Percentiles rank a stretch among this genome's conserved stretches.
Evolutionary conservation across 768 basidiomycete genomes (phyloP).

Genomic region (Boletus vinaceobasis): DNA sequence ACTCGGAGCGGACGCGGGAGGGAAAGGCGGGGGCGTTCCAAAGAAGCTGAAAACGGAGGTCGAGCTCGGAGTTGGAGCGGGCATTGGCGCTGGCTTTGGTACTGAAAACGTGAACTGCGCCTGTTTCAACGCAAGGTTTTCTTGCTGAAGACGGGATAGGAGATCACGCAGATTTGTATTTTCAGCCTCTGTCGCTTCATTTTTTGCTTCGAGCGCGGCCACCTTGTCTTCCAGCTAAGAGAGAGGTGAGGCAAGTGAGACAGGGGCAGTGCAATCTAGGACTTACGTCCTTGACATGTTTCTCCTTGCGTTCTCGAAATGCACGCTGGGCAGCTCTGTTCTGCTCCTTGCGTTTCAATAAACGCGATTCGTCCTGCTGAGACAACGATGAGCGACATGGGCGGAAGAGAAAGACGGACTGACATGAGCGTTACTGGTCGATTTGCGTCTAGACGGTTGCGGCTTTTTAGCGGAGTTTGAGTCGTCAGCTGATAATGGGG

Average conservation of each 20-base stretch:
- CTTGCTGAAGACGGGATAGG: constrained; percentile 77
- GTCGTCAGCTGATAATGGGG: constrained; percentile 21
- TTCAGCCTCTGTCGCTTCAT: constrained; percentile 66
- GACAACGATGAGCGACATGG: constrained; percentile 5
- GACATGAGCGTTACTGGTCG: constrained; percentile 37
- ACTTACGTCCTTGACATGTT: constrained; percentile 93
- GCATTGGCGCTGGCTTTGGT: constrained; percentile 41
- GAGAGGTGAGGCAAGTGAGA: constrained; percentile 4
- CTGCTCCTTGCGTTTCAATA: constrained; percentile 92
- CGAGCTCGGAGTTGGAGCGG: constrained; percentile 23
- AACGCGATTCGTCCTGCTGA: constrained; percentile 63
- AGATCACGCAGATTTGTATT: constrained; percentile 90
- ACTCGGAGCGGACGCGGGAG: constrained; percentile 27
- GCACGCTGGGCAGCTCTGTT: constrained; percentile 97
- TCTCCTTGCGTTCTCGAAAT: constrained; percentile 96
- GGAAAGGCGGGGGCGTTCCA: constrained; percentile 18
- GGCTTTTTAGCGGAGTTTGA: constrained; percentile 25
- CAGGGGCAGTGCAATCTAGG: neutral
- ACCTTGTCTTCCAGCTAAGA: constrained; percentile 87
- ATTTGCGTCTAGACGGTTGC: constrained; percentile 36
- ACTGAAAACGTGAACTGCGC: constrained; percentile 81
- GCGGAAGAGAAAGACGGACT: neutral
- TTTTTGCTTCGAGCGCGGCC: constrained; percentile 79
- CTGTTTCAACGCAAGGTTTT: constrained; percentile 81
- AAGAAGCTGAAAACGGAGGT: constrained; percentile 27